These are phyloP conservation scores for Castanospermum australe DNA, from an alignment of 306 rosid genomes.

Conservation along the genomic window DNA sequence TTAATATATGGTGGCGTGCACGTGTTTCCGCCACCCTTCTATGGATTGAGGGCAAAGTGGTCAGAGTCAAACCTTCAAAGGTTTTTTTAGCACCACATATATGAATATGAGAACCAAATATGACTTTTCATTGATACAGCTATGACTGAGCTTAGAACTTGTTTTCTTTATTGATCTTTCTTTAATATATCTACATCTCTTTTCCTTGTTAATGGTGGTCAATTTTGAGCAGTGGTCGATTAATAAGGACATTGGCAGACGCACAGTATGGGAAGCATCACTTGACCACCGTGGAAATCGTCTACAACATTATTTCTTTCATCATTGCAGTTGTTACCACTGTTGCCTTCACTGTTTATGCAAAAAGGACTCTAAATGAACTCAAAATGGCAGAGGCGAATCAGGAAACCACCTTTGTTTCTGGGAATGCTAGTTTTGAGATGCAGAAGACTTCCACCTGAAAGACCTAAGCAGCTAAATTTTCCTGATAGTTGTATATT, in stretches of 20 bases:
- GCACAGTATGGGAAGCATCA: constrained; percentile 80
- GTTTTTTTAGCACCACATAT: constrained; percentile 14
- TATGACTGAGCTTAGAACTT: constrained; percentile 11
- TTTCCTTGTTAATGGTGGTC: constrained; percentile 13
- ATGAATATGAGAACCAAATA: background rate
- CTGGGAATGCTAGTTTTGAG: constrained; percentile 46
- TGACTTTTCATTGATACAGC: background rate
- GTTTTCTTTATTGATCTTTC: background rate
- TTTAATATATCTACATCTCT: background rate
- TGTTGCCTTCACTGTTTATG: constrained; percentile 81
- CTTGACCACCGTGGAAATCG: constrained; percentile 79
- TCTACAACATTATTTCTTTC: constrained; percentile 80
- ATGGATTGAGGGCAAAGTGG: background rate
- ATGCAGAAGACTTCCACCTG: constrained; percentile 65
- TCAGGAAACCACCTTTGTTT: constrained; percentile 45
- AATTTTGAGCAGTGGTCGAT: constrained; percentile 68
- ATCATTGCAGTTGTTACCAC: constrained; percentile 75
- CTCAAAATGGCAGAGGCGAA: constrained; percentile 54
- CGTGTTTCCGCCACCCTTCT: background rate
- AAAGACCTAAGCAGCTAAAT: constrained; percentile 39
- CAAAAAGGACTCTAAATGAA: constrained; percentile 70
- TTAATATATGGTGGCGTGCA: background rate
- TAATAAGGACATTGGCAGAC: constrained; percentile 77
- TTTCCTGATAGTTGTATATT: constrained; percentile 23
- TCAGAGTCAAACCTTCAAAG: constrained; percentile 7